phyloP scores from a whole-genome alignment of 2,329 filamentous ascomycete genomes.

The Cladosporium cucumerinum region DNA sequence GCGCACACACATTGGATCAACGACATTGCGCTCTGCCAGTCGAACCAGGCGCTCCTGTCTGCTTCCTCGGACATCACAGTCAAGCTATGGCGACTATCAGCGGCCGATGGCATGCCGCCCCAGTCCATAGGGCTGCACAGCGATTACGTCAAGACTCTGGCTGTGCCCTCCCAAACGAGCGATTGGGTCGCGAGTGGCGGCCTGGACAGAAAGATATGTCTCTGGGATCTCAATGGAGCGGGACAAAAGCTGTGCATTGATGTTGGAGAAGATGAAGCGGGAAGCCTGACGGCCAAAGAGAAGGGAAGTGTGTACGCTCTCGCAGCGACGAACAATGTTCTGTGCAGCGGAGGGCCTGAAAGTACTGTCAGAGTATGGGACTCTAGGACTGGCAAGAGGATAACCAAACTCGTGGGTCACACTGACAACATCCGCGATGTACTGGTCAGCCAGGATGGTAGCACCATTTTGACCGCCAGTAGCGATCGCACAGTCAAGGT shows the following conservation, averaged over 20 bases:
- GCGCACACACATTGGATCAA: constrained; percentile 97
- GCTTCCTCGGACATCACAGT: constrained; percentile 93
- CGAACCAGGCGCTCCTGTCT: constrained; percentile 76
- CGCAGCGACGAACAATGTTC: constrained; percentile 71
- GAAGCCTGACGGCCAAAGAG: constrained; percentile 63
- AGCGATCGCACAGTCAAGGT: constrained; percentile 97
- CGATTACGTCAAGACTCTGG: constrained; percentile 94
- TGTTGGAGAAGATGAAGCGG: constrained; percentile 74
- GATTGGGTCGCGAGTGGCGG: constrained; percentile 94
- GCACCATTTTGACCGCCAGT: constrained; percentile 89
- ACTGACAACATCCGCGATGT: constrained; percentile 92
- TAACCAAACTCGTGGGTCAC: constrained; percentile 96
- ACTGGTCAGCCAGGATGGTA: constrained; percentile 80
- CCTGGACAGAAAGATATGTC: constrained; percentile 82
- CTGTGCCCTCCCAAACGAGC: constrained; percentile 66
- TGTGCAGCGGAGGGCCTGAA: constrained; percentile 92
- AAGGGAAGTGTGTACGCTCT: constrained; percentile 96
- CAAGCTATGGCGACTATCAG: constrained; percentile 81
- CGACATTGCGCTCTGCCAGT: constrained; percentile 77
- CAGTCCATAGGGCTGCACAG: constrained; percentile 85
- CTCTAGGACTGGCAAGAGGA: constrained; percentile 77
- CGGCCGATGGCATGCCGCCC: constrained; percentile 61
- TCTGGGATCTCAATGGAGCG: constrained; percentile 89
- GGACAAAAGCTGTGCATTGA: constrained; percentile 87
- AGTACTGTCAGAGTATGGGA: constrained; percentile 93